phyloP scores from a whole-genome alignment of 257 asterid genomes.

The Euphrasia confusa region DNA sequence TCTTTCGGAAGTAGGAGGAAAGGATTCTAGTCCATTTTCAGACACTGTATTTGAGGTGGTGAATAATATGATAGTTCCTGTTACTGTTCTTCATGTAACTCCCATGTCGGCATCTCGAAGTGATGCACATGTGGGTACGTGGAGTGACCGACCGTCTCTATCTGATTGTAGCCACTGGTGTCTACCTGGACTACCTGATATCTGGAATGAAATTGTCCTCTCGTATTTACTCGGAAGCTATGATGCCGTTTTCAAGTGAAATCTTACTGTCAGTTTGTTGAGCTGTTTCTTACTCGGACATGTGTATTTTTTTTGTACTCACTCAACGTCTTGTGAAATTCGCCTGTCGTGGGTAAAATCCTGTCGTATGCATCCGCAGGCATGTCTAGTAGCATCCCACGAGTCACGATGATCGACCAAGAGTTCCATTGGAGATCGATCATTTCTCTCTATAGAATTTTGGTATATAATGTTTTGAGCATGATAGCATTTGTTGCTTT shows the following conservation, averaged over 20 bases:
- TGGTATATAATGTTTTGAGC: no score
- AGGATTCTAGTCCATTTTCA: slow-evolving; percentile 50
- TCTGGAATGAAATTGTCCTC: slow-evolving; percentile 63
- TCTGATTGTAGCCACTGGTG: slow-evolving; percentile 90
- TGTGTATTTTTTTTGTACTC: not conserved
- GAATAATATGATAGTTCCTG: slow-evolving; percentile 52
- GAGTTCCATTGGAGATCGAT: not conserved
- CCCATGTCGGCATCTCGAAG: slow-evolving; percentile 67
- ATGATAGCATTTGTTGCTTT: no score
- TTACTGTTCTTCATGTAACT: slow-evolving; percentile 56
- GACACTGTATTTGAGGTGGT: slow-evolving; percentile 47
- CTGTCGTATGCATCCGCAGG: slow-evolving; percentile 14
- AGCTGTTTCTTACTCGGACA: not conserved
- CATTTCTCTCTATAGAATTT: no score
- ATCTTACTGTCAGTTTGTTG: not conserved
- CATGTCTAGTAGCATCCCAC: not conserved
- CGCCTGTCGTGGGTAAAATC: not conserved
- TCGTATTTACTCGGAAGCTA: slow-evolving; percentile 36
- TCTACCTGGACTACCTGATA: slow-evolving; percentile 73
- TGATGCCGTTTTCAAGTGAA: slow-evolving; percentile 20
- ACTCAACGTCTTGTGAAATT: not conserved
- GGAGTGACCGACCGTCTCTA: slow-evolving; percentile 60
- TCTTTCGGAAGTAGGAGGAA: slow-evolving; percentile 43
- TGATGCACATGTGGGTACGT: slow-evolving; percentile 80
- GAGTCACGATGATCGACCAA: not conserved